Conservation (phyloP, 2,329 filamentous ascomycete genomes). For the Fusarium setosum region DNA sequence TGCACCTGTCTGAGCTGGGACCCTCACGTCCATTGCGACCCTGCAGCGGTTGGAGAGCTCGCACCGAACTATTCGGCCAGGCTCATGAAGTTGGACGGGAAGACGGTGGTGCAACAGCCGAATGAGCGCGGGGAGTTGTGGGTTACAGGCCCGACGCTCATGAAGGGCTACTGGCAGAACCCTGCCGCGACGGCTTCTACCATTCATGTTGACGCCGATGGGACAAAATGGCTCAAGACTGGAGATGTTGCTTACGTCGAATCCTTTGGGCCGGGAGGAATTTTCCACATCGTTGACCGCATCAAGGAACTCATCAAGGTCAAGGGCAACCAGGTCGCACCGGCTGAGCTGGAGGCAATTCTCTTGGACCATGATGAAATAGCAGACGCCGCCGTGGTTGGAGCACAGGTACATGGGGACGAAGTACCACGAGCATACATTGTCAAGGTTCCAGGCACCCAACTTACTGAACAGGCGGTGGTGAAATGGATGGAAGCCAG, state of each 20-base stretch:
- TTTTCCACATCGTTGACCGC: constrained; percentile 75
- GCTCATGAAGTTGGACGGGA: constrained; percentile 69
- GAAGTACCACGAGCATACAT: constrained; percentile 72
- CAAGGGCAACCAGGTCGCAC: constrained; percentile 80
- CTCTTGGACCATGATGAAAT: constrained; percentile 77
- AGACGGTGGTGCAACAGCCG: constrained; percentile 56
- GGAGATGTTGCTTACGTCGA: constrained; percentile 79
- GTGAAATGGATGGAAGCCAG: constrained; percentile 68
- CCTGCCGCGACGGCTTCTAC: constrained; percentile 74
- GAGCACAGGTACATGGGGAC: constrained; percentile 52
- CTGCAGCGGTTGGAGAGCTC: constrained; percentile 45
- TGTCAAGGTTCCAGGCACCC: constrained; percentile 57
- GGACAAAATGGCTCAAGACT: constrained; percentile 76
- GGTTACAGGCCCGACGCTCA: constrained; percentile 76
- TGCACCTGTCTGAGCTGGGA: constrained; percentile 76
- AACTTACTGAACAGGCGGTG: constrained; percentile 59
- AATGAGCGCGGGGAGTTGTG: constrained; percentile 76
- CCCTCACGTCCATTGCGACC: constrained; percentile 61
- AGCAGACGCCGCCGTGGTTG: constrained; percentile 75
- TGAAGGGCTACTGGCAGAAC: constrained; percentile 82
- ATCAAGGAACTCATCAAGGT: constrained; percentile 73
- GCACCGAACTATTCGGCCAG: constrained; percentile 62
- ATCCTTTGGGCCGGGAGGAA: constrained; percentile 59
- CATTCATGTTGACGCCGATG: constrained; percentile 55
- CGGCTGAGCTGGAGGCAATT: constrained; percentile 80